Evolutionary conservation across 78 protist species (phyloP).

Genomic region (Planoprotostelium fungivorum): DNA sequence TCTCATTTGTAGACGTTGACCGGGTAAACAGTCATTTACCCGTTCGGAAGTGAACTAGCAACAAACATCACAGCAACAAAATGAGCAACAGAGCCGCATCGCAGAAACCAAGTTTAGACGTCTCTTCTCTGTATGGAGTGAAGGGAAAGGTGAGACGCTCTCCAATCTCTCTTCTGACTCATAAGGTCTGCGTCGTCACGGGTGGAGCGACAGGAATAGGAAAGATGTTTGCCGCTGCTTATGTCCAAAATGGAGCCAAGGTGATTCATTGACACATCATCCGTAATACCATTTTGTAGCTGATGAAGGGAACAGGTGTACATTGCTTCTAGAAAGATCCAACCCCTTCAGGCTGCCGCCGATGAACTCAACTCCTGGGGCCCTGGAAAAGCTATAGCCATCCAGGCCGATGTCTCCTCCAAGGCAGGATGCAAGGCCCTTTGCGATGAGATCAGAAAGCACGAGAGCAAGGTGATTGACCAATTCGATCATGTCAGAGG

Average conservation of each 20-base stretch:
- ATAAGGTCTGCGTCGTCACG: not conserved
- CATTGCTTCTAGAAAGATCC: not conserved
- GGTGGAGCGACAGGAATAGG: not conserved
- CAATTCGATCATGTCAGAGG: not conserved
- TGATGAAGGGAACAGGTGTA: not conserved
- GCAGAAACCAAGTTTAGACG: not conserved
- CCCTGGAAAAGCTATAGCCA: not conserved
- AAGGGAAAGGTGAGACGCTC: too few relatives aligned
- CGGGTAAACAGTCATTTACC: too few relatives aligned
- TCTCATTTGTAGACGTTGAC: too few relatives aligned
- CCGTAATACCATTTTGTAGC: too few relatives aligned
- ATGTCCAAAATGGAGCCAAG: not conserved
- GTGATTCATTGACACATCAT: not conserved
- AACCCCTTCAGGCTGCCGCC: not conserved
- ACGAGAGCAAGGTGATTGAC: not conserved
- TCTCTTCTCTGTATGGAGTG: not conserved
- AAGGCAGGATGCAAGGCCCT: not conserved
- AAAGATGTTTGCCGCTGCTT: not conserved
- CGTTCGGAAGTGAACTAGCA: too few relatives aligned
- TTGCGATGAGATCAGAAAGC: not conserved
- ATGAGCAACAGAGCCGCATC: too few relatives aligned
- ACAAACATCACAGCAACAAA: too few relatives aligned
- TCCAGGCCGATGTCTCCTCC: not conserved
- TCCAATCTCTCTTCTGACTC: too few relatives aligned
- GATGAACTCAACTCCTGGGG: not conserved